Evolutionary conservation across 2,329 filamentous ascomycete genomes (phyloP).

Genomic region (Xylaria arbuscula): DNA sequence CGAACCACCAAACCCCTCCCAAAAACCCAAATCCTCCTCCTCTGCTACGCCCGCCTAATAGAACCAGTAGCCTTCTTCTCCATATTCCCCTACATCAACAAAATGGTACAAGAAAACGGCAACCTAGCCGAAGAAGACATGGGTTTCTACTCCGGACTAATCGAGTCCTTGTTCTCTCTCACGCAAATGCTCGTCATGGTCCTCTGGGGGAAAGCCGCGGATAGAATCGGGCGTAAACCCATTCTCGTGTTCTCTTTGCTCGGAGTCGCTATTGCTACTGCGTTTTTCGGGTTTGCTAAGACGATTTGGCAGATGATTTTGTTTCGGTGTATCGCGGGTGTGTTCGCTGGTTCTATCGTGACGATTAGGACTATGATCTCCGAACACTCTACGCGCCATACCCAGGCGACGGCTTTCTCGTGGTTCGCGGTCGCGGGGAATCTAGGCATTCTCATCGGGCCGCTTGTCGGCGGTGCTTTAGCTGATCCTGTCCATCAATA

Average conservation of each 20-base stretch:
- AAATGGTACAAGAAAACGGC: constrained; percentile 78
- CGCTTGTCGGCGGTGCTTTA: constrained; percentile 74
- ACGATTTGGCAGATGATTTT: constrained; percentile 79
- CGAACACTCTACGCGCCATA: constrained; percentile 75
- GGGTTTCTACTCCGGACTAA: constrained; percentile 82
- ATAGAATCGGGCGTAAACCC: constrained; percentile 77
- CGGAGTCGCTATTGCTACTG: constrained; percentile 70
- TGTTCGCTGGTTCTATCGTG: constrained; percentile 79
- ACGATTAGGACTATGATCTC: constrained; percentile 81
- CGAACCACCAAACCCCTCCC: constrained; percentile 62
- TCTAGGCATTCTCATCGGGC: constrained; percentile 78
- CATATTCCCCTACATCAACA: constrained; percentile 83
- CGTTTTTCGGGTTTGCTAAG: constrained; percentile 74
- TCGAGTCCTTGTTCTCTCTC: constrained; percentile 78
- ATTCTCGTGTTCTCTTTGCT: constrained; percentile 74
- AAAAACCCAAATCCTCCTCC: constrained; percentile 73
- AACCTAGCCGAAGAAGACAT: constrained; percentile 71
- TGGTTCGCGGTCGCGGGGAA: constrained; percentile 82
- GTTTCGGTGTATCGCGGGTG: constrained; percentile 75
- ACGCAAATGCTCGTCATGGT: constrained; percentile 84
- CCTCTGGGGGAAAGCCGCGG: constrained; percentile 74
- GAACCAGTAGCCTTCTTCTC: constrained; percentile 86
- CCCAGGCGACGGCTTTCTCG: constrained; percentile 78
- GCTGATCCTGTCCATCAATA: constrained; percentile 75
- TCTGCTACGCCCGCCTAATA: constrained; percentile 78